These are phyloP conservation scores for Desmodesmus armatus DNA, from an alignment of 139 green algal species.

Conservation along the genomic window DNA sequence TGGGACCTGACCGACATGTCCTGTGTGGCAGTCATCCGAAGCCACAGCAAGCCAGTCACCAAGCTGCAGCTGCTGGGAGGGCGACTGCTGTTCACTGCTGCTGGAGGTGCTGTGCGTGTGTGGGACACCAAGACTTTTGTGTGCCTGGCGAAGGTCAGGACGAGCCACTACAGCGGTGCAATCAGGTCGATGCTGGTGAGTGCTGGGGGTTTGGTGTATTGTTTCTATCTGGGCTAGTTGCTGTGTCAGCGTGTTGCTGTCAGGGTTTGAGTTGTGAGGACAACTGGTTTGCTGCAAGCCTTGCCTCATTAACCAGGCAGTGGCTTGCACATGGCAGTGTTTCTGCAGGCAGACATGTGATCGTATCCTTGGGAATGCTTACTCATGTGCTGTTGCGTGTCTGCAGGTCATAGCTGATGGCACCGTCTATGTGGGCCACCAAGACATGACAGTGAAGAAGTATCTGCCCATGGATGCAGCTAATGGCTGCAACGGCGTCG, in stretches of 20 bases:
- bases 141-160: constrained; percentile 53
- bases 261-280: no score
- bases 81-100: constrained; percentile 69
- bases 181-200: constrained; percentile 60
- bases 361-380: no score
- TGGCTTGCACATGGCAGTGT: no score
- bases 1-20: constrained; percentile 32
- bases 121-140: constrained; percentile 74
- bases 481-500: neutral
- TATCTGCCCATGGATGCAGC: constrained; percentile 39
- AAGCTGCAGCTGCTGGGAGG: constrained; percentile 60
- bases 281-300: no score
- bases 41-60: constrained; percentile 82
- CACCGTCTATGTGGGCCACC: constrained; percentile 57
- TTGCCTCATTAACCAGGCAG: no score
- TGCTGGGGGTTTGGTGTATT: no score
- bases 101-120: constrained; percentile 79
- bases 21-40: constrained; percentile 61
- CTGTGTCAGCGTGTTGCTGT: no score
- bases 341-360: no score
- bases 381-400: no score
- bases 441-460: constrained; percentile 65
- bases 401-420: constrained; percentile 35
- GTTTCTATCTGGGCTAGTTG: no score
- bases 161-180: constrained; percentile 53